Evolutionary conservation across 768 basidiomycete species (phyloP), one percentile per base, ranked within the genome.

Genomic region (Pholiota molesta): DNA sequence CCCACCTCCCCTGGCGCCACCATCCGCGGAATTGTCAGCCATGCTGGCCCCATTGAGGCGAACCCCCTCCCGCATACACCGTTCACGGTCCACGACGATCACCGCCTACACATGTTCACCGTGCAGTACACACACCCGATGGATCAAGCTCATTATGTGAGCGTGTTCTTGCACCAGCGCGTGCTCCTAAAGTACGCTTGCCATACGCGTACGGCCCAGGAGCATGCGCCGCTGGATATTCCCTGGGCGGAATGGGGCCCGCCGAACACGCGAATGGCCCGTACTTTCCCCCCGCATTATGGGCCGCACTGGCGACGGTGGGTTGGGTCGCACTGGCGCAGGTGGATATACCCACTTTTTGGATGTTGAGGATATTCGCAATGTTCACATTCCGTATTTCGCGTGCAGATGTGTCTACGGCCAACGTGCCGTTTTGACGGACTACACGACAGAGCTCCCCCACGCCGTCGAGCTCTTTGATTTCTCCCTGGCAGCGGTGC

Each of bases 171-270:
- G 7, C 55, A 56, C 37, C 55, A 56, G 26, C 19, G 40, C 40
- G 16, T 26, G n/a, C 40, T 56, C 42, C 5, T 21, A 13, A 42
- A 28, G 37, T 40, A 23, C 5, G 10, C 7, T 3, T 0, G 10
- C 11, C 35, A 9, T 0, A 11, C 35, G 13, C 0, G 3, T 16
- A 11, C 10, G 6, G 14, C 4, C 26, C 26, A 26, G 26, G 26
- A 8, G 13, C 37, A 44, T 39, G 26, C 26, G 2, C 40, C 26
- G 4, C 19, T 28, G 13, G 16, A 40, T 42, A 42, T 56, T 23
- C 26, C 37, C 4, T 56, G 55, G 55, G 37, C 16, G 13, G 55
- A 56, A 7, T 56, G 55, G 55, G 55, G 55, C 28, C 55, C 55
- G 14, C 1, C 6, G 16, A 40, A 56, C 26, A 44, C 55, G 7